Base-by-base conservation (phyloP, 495 filamentous ascomycete species). In the Lophiostoma macrostomum region DNA sequence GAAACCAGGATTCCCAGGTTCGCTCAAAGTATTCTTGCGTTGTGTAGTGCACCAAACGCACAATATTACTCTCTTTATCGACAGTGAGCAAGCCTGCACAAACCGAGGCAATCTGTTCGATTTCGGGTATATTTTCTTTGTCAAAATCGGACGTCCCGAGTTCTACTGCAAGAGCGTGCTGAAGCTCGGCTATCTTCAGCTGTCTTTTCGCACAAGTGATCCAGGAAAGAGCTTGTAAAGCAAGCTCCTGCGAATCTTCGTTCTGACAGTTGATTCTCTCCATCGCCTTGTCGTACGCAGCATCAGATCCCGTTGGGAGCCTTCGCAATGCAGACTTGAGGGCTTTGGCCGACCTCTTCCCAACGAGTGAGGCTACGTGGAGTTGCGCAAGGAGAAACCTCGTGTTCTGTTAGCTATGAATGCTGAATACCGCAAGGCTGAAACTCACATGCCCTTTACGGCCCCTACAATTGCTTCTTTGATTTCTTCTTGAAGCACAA, bases 301-400 rank as follows among this genome's bases (percentile, higher is more conserved):
- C 56, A 25, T 44, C 39, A 19, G 52, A 53, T 10, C 56, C 55
- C 24, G 41, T 60, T 14, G 69, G 53, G 0, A 77, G 58, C 1
- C 54, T 62, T 42, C 65, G 35, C 5, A 81, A 42, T 1, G 74
- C 60, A 31, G 23, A 53, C 46, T 29, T 65, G n/a, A 75, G 52
- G 14, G 65, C 68, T 31, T 56, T 59, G 2, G 48, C 53, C 4
- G 64, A 69, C 2, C 14, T 49, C 42, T 74, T 74, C 0, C 60
- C 66, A 0, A 60, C 39, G 12, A 83, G 61, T 3, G 72, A 72
- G 14, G 75, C 69, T 11, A 79, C 50, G 55, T 78, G 66, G 0
- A 83, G 67, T 13, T 61, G 65, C n/a, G 78, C 77, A 19, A 84
- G 68, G 1, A 82, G 69, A 52, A 83, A 82, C 75, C 78, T 75